A percentile compares a stretch with the other conserved stretches of the same genome.
These are phyloP conservation scores for Trichoderma hamatum DNA, from an alignment of 2,329 filamentous ascomycete species.

Conservation along the genomic window DNA sequence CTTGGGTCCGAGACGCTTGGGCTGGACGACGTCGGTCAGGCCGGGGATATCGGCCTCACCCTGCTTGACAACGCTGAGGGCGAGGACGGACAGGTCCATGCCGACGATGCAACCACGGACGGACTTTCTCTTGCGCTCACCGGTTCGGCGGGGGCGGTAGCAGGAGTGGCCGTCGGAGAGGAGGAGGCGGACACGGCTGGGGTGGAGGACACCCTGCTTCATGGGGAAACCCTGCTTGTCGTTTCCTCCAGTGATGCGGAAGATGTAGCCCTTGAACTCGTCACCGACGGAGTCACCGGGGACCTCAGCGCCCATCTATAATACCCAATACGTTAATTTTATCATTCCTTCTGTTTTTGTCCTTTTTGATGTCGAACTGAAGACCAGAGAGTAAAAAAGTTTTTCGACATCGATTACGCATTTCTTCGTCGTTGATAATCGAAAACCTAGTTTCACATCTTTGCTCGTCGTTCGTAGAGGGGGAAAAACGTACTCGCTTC, in stretches of 20 bases:
- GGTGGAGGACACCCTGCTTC: slow-evolving; percentile 99
- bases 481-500: slow-evolving; percentile 72
- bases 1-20: slow-evolving; percentile 99
- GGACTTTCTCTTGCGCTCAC: slow-evolving; percentile 99
- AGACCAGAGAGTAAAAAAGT: background rate
- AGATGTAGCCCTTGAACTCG: slow-evolving; percentile 99
- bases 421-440: slow-evolving; percentile 23
- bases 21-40: slow-evolving; percentile 95
- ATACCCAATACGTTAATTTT: slow-evolving; percentile 26
- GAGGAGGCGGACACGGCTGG: slow-evolving; percentile 96
- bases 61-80: slow-evolving; percentile 96
- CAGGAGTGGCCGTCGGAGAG: slow-evolving; percentile 96
- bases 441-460: background rate
- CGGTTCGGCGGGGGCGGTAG: slow-evolving; percentile 96
- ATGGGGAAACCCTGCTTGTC: slow-evolving; percentile 99
- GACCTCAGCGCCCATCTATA: slow-evolving; percentile 86
- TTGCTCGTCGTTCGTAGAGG: slow-evolving; percentile 18
- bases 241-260: slow-evolving; percentile 99
- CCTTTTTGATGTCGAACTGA: background rate
- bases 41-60: slow-evolving; percentile 93
- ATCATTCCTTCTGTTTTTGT: background rate
- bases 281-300: slow-evolving; percentile 93
- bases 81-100: slow-evolving; percentile 92
- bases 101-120: slow-evolving; percentile 99
- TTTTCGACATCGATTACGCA: slow-evolving; percentile 17